These are phyloP conservation scores for Leishmania martiniquensis DNA, from an alignment of 208 protist genomes.

Conservation along the genomic window DNA sequence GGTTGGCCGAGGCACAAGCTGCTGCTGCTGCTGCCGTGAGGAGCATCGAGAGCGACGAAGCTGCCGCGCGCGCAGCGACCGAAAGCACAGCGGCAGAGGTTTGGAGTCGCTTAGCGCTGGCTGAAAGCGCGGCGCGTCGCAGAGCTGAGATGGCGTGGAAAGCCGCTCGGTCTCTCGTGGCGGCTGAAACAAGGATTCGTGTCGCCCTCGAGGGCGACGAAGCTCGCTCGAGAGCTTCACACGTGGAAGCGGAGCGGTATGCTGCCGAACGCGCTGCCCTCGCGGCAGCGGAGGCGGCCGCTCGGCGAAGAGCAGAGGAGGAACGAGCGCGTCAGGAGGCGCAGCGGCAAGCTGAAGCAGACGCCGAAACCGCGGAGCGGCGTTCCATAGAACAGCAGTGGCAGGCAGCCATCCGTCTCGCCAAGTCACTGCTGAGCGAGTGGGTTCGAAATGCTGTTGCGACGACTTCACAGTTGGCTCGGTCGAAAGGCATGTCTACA, in stretches of 20 bases:
- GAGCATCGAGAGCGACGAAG: conserved; percentile 9
- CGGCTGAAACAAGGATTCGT: conserved; percentile 1
- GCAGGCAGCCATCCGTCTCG: background rate
- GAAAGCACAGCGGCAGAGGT: background rate
- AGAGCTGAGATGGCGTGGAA: background rate
- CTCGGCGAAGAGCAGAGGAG: conserved; percentile 1
- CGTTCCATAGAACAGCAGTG: conserved; percentile 2
- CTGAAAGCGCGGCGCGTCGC: background rate
- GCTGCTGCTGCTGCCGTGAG: conserved; percentile 6
- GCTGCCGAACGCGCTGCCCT: background rate
- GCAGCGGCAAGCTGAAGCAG: background rate
- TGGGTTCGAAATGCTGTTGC: background rate
- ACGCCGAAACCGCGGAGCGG: conserved; percentile 4
- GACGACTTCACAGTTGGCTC: background rate
- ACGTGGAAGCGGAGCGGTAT: background rate
- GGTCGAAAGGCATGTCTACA: background rate
- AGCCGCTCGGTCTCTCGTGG: background rate
- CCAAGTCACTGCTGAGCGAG: background rate
- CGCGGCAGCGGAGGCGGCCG: background rate
- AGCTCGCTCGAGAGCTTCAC: background rate
- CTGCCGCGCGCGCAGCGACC: background rate
- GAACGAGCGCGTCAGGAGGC: conserved; percentile 4
- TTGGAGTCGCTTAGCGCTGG: background rate
- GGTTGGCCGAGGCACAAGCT: background rate
- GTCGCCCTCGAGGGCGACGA: conserved; percentile 1